Evolutionary conservation across 2,329 filamentous ascomycete species (phyloP).

Genomic region (Penicillium sp.): DNA sequence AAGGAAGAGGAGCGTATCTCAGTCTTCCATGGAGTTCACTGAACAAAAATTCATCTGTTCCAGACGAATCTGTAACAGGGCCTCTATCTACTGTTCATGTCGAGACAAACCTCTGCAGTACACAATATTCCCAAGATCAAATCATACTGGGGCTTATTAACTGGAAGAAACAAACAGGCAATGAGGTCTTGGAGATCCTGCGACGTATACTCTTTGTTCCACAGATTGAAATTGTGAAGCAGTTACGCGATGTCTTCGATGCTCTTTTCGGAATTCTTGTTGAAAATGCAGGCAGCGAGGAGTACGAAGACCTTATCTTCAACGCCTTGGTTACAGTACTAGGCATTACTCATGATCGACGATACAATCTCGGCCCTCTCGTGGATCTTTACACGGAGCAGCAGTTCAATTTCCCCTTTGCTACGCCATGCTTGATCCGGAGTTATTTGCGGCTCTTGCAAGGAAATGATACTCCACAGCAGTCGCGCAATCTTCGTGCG

Average conservation of each 20-base stretch:
- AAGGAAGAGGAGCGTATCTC: slow-evolving; percentile 82
- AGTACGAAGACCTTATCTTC: slow-evolving; percentile 90
- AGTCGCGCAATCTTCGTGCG: slow-evolving; percentile 76
- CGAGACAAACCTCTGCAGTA: slow-evolving; percentile 88
- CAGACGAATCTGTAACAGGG: slow-evolving; percentile 70
- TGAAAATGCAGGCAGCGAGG: slow-evolving; percentile 84
- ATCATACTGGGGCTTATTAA: slow-evolving; percentile 76
- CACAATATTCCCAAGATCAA: slow-evolving; percentile 88
- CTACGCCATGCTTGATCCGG: slow-evolving; percentile 79
- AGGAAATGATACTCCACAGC: slow-evolving; percentile 70
- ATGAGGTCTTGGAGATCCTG: slow-evolving; percentile 69
- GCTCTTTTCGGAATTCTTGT: slow-evolving; percentile 87
- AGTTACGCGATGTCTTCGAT: slow-evolving; percentile 84
- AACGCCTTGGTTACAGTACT: slow-evolving; percentile 83
- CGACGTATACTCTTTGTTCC: slow-evolving; percentile 87
- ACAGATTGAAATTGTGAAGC: slow-evolving; percentile 95
- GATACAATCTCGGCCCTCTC: slow-evolving; percentile 85
- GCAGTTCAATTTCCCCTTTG: slow-evolving; percentile 89
- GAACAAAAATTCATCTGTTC: slow-evolving; percentile 62
- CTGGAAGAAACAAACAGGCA: slow-evolving; percentile 74
- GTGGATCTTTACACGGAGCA: slow-evolving; percentile 88
- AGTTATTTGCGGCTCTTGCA: slow-evolving; percentile 81
- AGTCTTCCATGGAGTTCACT: slow-evolving; percentile 73
- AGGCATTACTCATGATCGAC: slow-evolving; percentile 87
- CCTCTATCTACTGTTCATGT: slow-evolving; percentile 75